Evolutionary conservation across 2,329 filamentous ascomycete species (phyloP).

Genomic region (Cryphonectria radicalis): DNA sequence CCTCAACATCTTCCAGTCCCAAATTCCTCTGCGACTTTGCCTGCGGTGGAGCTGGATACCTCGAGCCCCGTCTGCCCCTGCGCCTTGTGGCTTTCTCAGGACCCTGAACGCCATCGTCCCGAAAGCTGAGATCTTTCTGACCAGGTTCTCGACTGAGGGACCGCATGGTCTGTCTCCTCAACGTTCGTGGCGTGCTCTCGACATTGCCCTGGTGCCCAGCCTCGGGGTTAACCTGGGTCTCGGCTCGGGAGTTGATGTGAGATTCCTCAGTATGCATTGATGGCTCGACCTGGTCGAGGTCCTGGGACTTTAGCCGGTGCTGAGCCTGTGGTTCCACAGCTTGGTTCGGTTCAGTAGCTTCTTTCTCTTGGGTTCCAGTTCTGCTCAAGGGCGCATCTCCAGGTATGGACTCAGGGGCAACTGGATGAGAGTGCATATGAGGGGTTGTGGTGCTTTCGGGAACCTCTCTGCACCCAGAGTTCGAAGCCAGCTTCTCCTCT

Average conservation of each 20-base stretch:
- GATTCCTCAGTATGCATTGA: neutral
- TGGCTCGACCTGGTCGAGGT: neutral
- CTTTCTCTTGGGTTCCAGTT: neutral
- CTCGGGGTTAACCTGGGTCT: neutral
- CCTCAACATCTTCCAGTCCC: neutral
- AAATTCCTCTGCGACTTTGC: neutral
- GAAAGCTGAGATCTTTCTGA: neutral
- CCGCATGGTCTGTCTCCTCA: neutral
- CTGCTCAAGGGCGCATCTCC: no score
- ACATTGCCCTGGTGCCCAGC: neutral
- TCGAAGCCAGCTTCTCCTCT: neutral
- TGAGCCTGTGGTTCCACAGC: neutral
- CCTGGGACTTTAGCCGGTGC: neutral
- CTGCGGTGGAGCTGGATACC: neutral
- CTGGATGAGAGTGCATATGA: neutral
- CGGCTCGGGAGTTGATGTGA: neutral
- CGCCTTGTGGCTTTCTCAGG: neutral
- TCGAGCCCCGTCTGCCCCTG: neutral
- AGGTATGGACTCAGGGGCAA: neutral
- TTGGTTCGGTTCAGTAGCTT: neutral
- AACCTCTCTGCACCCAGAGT: neutral
- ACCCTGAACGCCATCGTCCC: neutral
- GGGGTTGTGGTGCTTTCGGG: neutral
- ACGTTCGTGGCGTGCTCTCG: neutral
- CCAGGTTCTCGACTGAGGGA: neutral